Base-by-base conservation (phyloP, 1,139 yeast genomes). In the Suhomyces terraborum region DNA sequence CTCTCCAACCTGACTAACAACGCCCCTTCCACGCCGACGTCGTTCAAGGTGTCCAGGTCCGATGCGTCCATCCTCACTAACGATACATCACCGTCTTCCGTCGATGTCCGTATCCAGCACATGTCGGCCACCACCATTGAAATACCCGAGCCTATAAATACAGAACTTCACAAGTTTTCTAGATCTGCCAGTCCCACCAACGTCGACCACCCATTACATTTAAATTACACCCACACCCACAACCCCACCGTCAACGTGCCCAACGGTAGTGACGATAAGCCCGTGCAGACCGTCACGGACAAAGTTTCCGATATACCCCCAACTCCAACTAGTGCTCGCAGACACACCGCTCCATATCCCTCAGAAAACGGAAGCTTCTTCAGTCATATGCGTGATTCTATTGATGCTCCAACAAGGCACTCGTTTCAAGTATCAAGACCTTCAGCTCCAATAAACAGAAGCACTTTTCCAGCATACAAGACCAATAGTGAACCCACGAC, bases 11-110 rank as follows among this genome's bases (percentile, higher is more conserved):
- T 16, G 28, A 38, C 46, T 23, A 36, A 42, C 31, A 38, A 42
- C 29, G 37, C 53, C 3, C 67, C 69, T 2, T 63, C 70, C 4
- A 62, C 67, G 6, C 71, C 70, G 7, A 61, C 61, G 3, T 64
- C 69, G 10, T 62, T 62, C 41, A 66, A 64, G 40, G 56, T 50
- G 14, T 52, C 61, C 2, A 51, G 53, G 10, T 57, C 62, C 6
- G 64, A 55, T 36, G 50, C 55, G 2, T 55, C 61, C 4, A 58
- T 53, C 25, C 45, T 54, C 18, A 58, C 70, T 27, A 63, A 63
- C 42, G 72, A 66, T 30, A 68, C 73, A 3, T 53, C 62, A 1
- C 71, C 72, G 3, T 59, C 68, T 16, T 64, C 71, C 7, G 26
- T 46, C 8, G 48, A 44, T n/a, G 48, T 35, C 4, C 35, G 41